These are phyloP conservation scores for Terfezia boudieri DNA, from an alignment of 495 filamentous ascomycete species.

Conservation along the genomic window DNA sequence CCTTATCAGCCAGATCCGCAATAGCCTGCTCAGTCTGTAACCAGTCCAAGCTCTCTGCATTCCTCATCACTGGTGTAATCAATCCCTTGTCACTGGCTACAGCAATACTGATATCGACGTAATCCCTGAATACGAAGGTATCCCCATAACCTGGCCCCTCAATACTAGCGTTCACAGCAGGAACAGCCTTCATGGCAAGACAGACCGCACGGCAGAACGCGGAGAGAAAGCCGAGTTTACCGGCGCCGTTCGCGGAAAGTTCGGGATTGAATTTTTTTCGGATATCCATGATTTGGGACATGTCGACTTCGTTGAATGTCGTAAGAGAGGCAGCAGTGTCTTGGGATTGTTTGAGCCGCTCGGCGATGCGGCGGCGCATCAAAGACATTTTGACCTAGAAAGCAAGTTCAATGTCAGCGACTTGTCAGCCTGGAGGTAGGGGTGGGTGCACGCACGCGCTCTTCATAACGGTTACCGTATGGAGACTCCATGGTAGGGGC, in stretches of 20 bases:
- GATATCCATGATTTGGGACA: constrained; percentile 95
- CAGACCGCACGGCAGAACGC: constrained; percentile 84
- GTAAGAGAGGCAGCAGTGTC: constrained; percentile 94
- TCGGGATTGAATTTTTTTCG: constrained; percentile 94
- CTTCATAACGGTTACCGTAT: constrained; percentile 66
- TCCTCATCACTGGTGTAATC: constrained; percentile 89
- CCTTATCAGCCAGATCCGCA: constrained; percentile 84
- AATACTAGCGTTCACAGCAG: constrained; percentile 93
- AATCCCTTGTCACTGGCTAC: constrained; percentile 96
- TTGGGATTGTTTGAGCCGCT: constrained; percentile 96
- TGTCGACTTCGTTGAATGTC: constrained; percentile 98
- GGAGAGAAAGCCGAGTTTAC: constrained; percentile 98
- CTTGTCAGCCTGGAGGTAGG: not conserved
- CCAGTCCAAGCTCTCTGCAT: constrained; percentile 68
- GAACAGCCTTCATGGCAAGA: constrained; percentile 81
- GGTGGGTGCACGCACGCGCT: constrained; percentile 37
- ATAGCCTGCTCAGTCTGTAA: constrained; percentile 80
- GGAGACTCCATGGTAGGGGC: constrained; percentile 10
- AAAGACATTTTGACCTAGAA: constrained; percentile 95
- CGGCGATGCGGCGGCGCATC: constrained; percentile 90
- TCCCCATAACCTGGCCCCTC: constrained; percentile 88
- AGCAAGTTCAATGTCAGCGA: not conserved
- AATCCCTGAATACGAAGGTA: constrained; percentile 94
- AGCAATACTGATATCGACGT: constrained; percentile 92
- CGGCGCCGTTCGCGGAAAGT: constrained; percentile 79